Evolutionary conservation across 805 yeast species (phyloP).

Genomic region (Schwanniomyces sp.): DNA sequence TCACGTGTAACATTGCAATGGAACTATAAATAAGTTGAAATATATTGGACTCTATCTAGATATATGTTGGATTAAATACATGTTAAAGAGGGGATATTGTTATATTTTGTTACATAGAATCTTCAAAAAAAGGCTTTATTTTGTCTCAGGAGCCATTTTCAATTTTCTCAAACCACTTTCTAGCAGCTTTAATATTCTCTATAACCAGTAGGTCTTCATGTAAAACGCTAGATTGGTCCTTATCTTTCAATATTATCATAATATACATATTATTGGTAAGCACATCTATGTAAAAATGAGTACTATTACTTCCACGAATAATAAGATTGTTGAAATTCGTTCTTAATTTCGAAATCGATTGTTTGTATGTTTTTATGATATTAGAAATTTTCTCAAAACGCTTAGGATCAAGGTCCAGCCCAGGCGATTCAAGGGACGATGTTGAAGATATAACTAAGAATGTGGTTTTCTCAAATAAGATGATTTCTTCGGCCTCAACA

Average conservation of each 20-base stretch:
- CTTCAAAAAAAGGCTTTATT: neutral
- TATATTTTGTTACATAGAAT: neutral
- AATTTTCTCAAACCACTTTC: conserved; percentile 51
- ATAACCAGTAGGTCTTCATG: conserved; percentile 48
- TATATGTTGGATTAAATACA: neutral
- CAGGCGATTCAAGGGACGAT: conserved; percentile 35
- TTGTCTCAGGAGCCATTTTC: conserved; percentile 19
- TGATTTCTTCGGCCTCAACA: conserved; percentile 84
- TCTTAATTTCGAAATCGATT: conserved; percentile 83
- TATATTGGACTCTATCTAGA: neutral
- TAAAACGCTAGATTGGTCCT: conserved; percentile 14
- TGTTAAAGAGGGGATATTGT: neutral
- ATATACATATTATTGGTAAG: conserved; percentile 62
- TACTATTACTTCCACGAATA: conserved; percentile 57
- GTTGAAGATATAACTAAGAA: conserved; percentile 76
- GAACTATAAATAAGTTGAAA: neutral
- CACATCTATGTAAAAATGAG: conserved; percentile 50
- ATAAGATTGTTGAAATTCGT: conserved; percentile 79
- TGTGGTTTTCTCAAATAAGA: conserved; percentile 89
- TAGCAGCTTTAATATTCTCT: conserved; percentile 58
- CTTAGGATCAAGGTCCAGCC: conserved; percentile 67
- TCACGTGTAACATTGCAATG: neutral
- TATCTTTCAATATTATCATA: conserved; percentile 55
- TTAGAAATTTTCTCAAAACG: conserved; percentile 92
- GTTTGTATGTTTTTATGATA: conserved; percentile 91